These are phyloP conservation scores for Coemansia sp. DNA, from an alignment of 192 early-diverging fungal genomes.

Conservation along the genomic window DNA sequence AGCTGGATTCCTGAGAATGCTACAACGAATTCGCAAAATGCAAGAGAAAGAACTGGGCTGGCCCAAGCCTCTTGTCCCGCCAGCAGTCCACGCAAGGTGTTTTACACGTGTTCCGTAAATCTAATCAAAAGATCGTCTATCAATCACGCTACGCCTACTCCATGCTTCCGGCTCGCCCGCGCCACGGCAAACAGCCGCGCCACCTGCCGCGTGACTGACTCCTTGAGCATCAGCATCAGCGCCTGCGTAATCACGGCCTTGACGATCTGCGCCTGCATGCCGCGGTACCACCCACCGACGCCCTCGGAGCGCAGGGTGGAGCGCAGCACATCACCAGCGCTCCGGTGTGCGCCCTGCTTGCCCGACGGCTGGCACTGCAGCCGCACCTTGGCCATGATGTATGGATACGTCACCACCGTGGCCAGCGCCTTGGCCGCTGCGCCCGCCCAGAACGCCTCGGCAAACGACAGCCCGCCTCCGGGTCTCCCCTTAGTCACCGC, in stretches of 20 bases:
- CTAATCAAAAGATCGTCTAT: background rate
- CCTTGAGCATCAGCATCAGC: conserved; percentile 94
- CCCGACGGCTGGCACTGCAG: conserved; percentile 84
- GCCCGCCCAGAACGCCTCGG: conserved; percentile 89
- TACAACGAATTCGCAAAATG: no score
- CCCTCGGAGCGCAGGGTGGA: conserved; percentile 80
- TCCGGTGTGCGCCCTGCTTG: conserved; percentile 70
- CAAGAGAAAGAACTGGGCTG: no score
- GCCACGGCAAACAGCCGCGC: conserved; percentile 30
- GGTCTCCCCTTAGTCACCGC: conserved; percentile 53
- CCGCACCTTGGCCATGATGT: conserved; percentile 98
- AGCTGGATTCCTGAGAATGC: no score
- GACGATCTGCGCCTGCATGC: conserved; percentile 94
- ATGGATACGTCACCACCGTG: conserved; percentile 83
- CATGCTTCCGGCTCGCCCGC: background rate
- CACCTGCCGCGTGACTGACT: conserved; percentile 67
- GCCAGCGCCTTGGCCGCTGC: conserved; percentile 91
- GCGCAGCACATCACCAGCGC: conserved; percentile 77
- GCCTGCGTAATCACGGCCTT: conserved; percentile 99
- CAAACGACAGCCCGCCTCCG: conserved; percentile 58
- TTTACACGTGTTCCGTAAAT: no score
- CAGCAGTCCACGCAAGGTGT: no score
- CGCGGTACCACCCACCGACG: conserved; percentile 85
- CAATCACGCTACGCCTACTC: background rate
- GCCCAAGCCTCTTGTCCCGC: no score